These are phyloP conservation scores for Fulvia fulva DNA, from an alignment of 2,329 filamentous ascomycete genomes.

Conservation along the genomic window DNA sequence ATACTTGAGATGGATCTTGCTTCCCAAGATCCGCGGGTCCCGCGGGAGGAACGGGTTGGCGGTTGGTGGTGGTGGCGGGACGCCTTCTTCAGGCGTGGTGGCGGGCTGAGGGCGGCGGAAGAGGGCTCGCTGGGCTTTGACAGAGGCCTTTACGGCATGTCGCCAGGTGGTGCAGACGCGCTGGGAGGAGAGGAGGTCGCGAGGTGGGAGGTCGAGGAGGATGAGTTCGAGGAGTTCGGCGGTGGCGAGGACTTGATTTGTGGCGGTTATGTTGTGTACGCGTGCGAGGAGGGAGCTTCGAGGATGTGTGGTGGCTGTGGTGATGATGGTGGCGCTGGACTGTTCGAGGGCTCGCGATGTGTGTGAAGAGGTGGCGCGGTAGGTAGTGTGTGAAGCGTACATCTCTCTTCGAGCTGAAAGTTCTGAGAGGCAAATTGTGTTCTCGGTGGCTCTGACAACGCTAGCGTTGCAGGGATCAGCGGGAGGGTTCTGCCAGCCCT, in stretches of 20 bases:
- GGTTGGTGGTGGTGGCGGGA: neutral
- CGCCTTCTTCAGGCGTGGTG: neutral
- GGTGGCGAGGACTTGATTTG: constrained; percentile 1
- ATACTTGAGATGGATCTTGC: neutral
- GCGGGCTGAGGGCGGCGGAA: neutral
- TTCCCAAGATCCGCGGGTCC: too few species aligned
- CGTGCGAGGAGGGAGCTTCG: neutral
- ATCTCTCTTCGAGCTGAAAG: neutral
- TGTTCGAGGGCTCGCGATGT: neutral
- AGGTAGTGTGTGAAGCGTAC: too few species aligned
- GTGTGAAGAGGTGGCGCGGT: too few species aligned
- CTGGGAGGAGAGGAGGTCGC: neutral
- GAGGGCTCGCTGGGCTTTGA: neutral
- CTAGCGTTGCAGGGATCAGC: too few species aligned
- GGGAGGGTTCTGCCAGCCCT: too few species aligned
- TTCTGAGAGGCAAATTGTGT: neutral
- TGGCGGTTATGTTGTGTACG: neutral
- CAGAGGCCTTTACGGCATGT: neutral
- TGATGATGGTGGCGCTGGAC: neutral
- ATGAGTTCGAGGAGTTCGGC: constrained; percentile 10
- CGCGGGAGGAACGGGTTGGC: neutral
- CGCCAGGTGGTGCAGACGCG: constrained; percentile 2
- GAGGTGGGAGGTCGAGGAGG: constrained; percentile 3
- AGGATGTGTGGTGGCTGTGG: neutral
- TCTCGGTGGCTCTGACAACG: too few species aligned